phyloP scores from a whole-genome alignment of 306 rosid genomes.

The Prosopis cineraria region DNA sequence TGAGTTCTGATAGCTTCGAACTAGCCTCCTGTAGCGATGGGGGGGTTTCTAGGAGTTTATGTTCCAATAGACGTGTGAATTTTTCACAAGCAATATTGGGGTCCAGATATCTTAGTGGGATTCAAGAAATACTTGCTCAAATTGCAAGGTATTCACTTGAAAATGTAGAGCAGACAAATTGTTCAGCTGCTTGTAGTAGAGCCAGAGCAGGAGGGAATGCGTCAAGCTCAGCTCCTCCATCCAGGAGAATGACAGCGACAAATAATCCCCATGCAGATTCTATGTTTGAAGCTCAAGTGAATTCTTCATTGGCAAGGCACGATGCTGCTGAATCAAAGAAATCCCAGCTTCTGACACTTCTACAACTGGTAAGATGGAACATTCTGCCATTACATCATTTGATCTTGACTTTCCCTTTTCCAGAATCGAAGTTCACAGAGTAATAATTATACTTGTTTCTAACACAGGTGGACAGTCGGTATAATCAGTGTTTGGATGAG shows the following conservation, averaged over 20 bases:
- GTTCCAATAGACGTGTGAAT: slow-evolving; percentile 39
- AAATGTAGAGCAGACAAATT: slow-evolving; percentile 43
- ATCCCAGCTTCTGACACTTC: slow-evolving; percentile 66
- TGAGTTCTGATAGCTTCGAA: slow-evolving; percentile 52
- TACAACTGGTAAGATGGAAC: slow-evolving; percentile 64
- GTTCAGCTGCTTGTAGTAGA: slow-evolving; percentile 37
- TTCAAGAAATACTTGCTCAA: slow-evolving; percentile 79
- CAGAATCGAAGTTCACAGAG: neutral
- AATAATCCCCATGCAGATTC: slow-evolving; percentile 31
- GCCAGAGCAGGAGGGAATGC: slow-evolving; percentile 30
- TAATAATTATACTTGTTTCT: neutral
- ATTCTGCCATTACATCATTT: neutral
- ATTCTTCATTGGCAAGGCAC: slow-evolving; percentile 41
- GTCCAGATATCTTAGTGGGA: slow-evolving; percentile 69
- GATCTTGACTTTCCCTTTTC: neutral
- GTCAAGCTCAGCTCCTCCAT: slow-evolving; percentile 18
- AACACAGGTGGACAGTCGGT: slow-evolving; percentile 74
- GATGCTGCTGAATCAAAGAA: slow-evolving; percentile 58
- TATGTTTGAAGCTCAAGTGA: slow-evolving; percentile 38
- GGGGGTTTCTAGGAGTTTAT: slow-evolving; percentile 47
- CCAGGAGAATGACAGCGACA: neutral
- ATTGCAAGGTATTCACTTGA: slow-evolving; percentile 69
- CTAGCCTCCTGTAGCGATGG: slow-evolving; percentile 51
- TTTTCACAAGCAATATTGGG: slow-evolving; percentile 57
- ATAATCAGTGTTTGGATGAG: slow-evolving; percentile 80